Evolutionary conservation across 768 basidiomycete species (phyloP).

Genomic region (Neoboletus brunneissimus): DNA sequence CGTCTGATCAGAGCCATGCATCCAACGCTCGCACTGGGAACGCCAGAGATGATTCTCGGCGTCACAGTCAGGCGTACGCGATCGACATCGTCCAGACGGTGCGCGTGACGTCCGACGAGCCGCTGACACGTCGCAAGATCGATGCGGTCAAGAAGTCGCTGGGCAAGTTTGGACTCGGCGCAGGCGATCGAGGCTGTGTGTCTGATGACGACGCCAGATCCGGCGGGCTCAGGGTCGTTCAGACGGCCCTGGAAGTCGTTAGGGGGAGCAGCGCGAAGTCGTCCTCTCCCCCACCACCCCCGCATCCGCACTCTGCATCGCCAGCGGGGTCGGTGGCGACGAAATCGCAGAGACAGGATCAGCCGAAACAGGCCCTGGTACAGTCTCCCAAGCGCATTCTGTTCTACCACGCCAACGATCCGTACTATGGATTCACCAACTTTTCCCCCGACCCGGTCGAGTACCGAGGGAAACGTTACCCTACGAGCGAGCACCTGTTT

Average conservation of each 20-base stretch:
- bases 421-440: conserved; percentile 42
- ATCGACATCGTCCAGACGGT: conserved; percentile 32
- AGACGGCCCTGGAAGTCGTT: conserved; percentile 26
- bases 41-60: background rate
- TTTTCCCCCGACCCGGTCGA: conserved; percentile 42
- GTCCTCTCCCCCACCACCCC: conserved; percentile 3
- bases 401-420: conserved; percentile 32
- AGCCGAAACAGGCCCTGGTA: background rate
- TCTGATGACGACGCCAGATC: conserved; percentile 26
- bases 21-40: background rate
- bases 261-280: conserved; percentile 7
- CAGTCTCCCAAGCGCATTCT: conserved; percentile 27
- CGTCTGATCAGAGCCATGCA: conserved; percentile 9
- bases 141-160: conserved; percentile 32
- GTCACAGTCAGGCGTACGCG: conserved; percentile 20
- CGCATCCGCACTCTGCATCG: conserved; percentile 24
- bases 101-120: conserved; percentile 28
- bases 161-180: conserved; percentile 20
- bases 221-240: conserved; percentile 25
- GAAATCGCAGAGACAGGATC: conserved; percentile 7
- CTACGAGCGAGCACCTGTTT: conserved; percentile 48
- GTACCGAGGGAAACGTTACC: conserved; percentile 39
- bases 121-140: conserved; percentile 25
- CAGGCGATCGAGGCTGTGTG: conserved; percentile 29
- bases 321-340: conserved; percentile 11